Percentiles rank a stretch among this genome's conserved stretches.
Conservation (phyloP, 2,329 filamentous ascomycete genomes). For the Epicoccum sorghinum region DNA sequence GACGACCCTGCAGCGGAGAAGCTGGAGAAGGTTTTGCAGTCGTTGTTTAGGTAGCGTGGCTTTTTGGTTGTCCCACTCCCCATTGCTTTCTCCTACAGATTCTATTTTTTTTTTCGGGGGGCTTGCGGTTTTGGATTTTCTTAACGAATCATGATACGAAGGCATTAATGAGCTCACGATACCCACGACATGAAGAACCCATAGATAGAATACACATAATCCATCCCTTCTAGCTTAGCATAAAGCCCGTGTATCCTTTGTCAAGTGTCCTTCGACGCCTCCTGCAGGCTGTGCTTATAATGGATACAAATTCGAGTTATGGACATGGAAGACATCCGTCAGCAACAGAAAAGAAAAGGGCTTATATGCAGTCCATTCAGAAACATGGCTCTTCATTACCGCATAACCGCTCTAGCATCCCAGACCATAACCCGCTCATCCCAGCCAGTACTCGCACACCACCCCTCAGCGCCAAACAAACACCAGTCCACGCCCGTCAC, state of each 20-base stretch:
- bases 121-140: too few species aligned
- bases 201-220: slow-evolving; percentile 8
- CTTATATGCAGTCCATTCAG: too few species aligned
- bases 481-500: slow-evolving; percentile 98
- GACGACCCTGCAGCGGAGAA: slow-evolving; percentile 44
- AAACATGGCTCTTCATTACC: slow-evolving; percentile 11
- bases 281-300: too few species aligned
- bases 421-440: slow-evolving; percentile 90
- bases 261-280: too few species aligned
- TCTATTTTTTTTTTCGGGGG: neutral
- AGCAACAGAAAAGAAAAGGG: too few species aligned
- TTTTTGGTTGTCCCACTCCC: neutral
- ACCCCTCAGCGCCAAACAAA: slow-evolving; percentile 91
- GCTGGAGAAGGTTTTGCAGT: slow-evolving; percentile 42
- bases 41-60: slow-evolving; percentile 33
- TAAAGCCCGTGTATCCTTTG: too few species aligned
- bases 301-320: too few species aligned
- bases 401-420: slow-evolving; percentile 78
- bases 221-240: neutral
- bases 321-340: too few species aligned
- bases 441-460: slow-evolving; percentile 95
- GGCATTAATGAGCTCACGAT: slow-evolving; percentile 9
- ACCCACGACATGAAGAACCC: slow-evolving; percentile 3
- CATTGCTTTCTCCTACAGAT: neutral
- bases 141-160: neutral